phyloP scores from a whole-genome alignment of 176 grass and related monocot species.

The Chrysopogon serrulatus region DNA sequence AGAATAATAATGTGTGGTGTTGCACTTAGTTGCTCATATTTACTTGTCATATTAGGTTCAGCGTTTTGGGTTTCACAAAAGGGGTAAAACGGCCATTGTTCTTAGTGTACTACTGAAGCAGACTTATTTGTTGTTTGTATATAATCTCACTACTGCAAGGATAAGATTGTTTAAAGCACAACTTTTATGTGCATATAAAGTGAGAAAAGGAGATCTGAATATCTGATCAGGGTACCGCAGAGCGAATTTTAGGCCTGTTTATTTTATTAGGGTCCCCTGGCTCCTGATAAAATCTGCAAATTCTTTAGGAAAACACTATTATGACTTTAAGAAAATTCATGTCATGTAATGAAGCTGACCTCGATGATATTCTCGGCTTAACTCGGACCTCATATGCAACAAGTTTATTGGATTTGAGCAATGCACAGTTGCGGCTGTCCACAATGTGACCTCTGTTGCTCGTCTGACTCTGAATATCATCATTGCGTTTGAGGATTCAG shows the following conservation, averaged over 20 bases:
- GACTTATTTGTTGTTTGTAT: background rate
- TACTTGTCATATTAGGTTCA: background rate
- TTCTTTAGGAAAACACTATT: background rate
- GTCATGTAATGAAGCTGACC: background rate
- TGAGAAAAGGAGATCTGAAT: background rate
- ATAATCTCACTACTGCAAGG: background rate
- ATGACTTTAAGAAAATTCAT: background rate
- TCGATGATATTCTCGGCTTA: background rate
- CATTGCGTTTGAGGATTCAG: background rate
- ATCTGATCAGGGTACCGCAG: background rate
- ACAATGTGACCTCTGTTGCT: background rate
- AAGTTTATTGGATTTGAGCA: background rate
- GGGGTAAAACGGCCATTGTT: too few species aligned
- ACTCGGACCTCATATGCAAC: background rate
- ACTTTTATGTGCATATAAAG: background rate
- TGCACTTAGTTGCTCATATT: background rate
- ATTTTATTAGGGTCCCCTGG: background rate
- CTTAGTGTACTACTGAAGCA: background rate
- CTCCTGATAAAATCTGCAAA: background rate
- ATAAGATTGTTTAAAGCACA: background rate
- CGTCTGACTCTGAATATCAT: background rate
- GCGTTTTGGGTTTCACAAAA: background rate
- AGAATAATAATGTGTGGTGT: background rate
- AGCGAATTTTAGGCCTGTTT: background rate
- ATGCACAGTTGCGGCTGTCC: background rate